Base-by-base conservation (phyloP, 805 yeast genomes). In the Candida nitratophila region DNA sequence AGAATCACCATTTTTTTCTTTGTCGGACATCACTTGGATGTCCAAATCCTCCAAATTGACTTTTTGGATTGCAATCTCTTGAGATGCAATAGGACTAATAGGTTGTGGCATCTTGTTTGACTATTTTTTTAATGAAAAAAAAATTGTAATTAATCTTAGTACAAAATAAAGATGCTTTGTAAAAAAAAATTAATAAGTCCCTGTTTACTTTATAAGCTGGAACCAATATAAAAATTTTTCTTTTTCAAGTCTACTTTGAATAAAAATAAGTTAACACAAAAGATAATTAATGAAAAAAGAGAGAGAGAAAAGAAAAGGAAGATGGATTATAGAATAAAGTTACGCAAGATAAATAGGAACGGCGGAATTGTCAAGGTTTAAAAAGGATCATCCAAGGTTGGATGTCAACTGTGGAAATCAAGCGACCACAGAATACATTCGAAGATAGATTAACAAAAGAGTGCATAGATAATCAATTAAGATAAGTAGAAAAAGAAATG, bases 61-160 rank as follows among this genome's bases (percentile, higher is more conserved):
- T 24, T 39, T 9, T 15, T 39, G 29, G 4, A 39, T 27, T n/a
- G 41, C 41, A 39, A 39, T 22, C 27, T 39, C 35, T 20, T 29
- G 26, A 16, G 41, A 47, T 24, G 21, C 39, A 43, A 34, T 31
- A 19, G 42, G 27, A n/a, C 15, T 4, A 42, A 42, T 29, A 9
- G 41, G 41, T 27, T 39, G 41, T 20, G 41, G 41, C 41, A 39
- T 39, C 33, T 4, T 29, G 4, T 16, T 7, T 27, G 14, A 6
- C 37, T 34, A 16, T 36, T 19, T 11, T 34, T 24, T 24, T 10
- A 24, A 24, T 24, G 27, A 24, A 24, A 24, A 10, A 24, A 24
- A 7, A 24, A 24, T 7, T 24, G 10, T 24, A 24, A 24, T 10
- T 24, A 7, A 24, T 24, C 27, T 24, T 7, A n/a, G n/a, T n/a